Evolutionary conservation across 78 protist genomes (phyloP).

Genomic region (Guillardia theta): DNA sequence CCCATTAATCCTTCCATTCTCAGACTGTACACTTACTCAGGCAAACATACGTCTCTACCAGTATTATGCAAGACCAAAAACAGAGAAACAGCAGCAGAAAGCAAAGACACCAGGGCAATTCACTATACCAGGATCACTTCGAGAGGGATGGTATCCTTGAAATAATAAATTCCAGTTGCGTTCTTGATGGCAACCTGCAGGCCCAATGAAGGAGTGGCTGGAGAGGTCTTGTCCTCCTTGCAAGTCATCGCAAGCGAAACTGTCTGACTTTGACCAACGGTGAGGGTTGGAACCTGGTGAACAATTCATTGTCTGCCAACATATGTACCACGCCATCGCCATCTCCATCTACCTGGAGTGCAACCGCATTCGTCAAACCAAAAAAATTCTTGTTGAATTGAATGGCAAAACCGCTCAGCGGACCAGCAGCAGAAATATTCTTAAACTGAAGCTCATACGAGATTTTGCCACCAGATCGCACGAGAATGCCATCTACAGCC

Average conservation of each 20-base stretch:
- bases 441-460: neutral
- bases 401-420: neutral
- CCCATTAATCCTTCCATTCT: neutral
- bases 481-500: neutral
- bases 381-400: neutral
- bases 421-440: neutral
- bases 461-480: neutral
- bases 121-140: neutral
- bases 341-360: neutral
- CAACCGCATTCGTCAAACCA: neutral
- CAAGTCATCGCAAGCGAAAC: neutral
- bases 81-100: neutral
- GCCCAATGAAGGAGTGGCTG: neutral
- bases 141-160: neutral
- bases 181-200: neutral
- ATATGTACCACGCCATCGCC: neutral
- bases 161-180: neutral
- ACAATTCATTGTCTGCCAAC: neutral
- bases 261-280: neutral
- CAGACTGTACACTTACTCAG: neutral
- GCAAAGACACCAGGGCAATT: neutral
- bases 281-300: too few relatives aligned
- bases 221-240: neutral
- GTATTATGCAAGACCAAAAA: neutral
- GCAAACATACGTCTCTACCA: neutral